Conservation (phyloP, 768 basidiomycete species). For the Kwoniella dejecticola region DNA sequence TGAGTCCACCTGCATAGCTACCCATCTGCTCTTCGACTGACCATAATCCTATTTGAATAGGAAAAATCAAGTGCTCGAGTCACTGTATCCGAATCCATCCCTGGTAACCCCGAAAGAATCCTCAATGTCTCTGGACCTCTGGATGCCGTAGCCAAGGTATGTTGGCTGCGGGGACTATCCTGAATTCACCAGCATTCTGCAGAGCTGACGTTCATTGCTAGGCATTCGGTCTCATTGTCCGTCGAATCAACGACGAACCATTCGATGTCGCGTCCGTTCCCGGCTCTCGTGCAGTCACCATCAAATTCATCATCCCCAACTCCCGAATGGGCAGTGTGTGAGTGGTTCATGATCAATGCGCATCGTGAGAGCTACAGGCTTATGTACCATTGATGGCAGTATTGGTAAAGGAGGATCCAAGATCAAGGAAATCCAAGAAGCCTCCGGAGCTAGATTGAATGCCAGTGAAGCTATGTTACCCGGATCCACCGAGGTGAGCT, state of each 20-base stretch:
- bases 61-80: slow-evolving; percentile 89
- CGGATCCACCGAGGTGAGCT: slow-evolving; percentile 91
- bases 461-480: slow-evolving; percentile 98
- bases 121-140: slow-evolving; percentile 93
- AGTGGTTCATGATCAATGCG: slow-evolving; percentile 30
- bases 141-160: slow-evolving; percentile 96
- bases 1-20: slow-evolving; percentile 53
- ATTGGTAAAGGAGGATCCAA: slow-evolving; percentile 97
- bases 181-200: neutral
- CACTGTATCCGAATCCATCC: slow-evolving; percentile 96
- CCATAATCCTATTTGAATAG: slow-evolving; percentile 17
- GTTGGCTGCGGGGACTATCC: no score
- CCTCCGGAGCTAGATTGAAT: slow-evolving; percentile 91
- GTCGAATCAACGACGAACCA: slow-evolving; percentile 98
- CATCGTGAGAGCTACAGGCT: neutral
- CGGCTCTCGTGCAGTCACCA: slow-evolving; percentile 95
- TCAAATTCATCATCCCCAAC: slow-evolving; percentile 99
- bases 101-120: slow-evolving; percentile 98
- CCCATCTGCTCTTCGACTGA: neutral
- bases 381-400: slow-evolving; percentile 23
- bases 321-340: slow-evolving; percentile 95
- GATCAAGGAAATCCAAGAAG: slow-evolving; percentile 99
- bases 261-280: slow-evolving; percentile 97
- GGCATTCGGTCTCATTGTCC: slow-evolving; percentile 98
- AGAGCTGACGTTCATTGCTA: slow-evolving; percentile 51